Evolutionary conservation across 768 basidiomycete genomes (phyloP), one percentile per base, ranked within the genome.

Genomic region (Russula sp.): DNA sequence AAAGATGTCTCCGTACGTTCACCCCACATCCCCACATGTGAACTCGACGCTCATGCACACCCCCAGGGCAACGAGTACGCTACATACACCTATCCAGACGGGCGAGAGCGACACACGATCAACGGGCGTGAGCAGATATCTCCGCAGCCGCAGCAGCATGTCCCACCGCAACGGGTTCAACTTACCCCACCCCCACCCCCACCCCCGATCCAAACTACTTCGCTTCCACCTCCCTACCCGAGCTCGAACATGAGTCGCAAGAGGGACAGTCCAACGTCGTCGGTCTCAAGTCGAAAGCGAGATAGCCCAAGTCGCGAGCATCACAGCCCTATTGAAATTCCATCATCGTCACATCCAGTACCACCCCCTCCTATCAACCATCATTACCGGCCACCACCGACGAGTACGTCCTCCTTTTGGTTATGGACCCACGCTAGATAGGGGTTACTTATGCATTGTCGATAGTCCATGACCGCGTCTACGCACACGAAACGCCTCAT

Each of bases 41-140:
- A 38, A 51, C 56, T 58, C 35, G 56, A 56, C 45, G 35, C 38
- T 67, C n/a, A 69, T 52, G 38, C 52, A 18, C 53, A 58, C 60
- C 59, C 36, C 14, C 63, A 91, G 88, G 89, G 89, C 3, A 88
- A 88, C 65, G 86, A 88, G 67, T 86, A 90, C 70, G 75, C 87
- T 50, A 84, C 80, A 13, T 82, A 83, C 55, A 83, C 77, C 8
- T 81, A 79, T 59, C 81, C 84, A 6, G 86, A 90, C 58, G 89
- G 89, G 9, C 80, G 81, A 46, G 78, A 87, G 68, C 74, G 83
- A 2, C 78, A 79, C 67, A 85, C 81, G 16, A 75, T 92, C 67
- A 90, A 92, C 60, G 89, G 89, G 11, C 71, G 87, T 35, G 78
- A 80, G 11, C 80, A 79, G 43, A 57, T 56, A 16, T 20, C 39